Percentiles rank a stretch among this genome's conserved stretches.
Conservation (phyloP, 176 grass and related monocot species). For the Triticum turgidum region DNA sequence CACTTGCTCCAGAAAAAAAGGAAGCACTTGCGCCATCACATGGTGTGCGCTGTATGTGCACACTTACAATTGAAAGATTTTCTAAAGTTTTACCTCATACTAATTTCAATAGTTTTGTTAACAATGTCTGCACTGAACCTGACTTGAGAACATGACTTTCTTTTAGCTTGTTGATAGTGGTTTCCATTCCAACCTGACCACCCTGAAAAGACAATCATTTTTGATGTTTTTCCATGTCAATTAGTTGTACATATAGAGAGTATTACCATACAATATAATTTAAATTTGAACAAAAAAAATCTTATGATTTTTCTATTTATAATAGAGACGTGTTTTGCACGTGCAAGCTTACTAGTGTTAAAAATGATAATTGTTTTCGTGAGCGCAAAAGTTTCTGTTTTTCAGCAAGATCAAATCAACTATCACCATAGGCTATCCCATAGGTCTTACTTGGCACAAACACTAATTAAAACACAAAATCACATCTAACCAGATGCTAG, state of each 20-base stretch:
- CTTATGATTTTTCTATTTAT: too few relatives aligned
- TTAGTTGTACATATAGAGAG: background rate
- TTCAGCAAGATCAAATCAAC: too few relatives aligned
- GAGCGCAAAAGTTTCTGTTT: too few relatives aligned
- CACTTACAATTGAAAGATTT: background rate
- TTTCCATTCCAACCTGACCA: background rate
- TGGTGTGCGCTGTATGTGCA: background rate
- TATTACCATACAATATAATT: background rate
- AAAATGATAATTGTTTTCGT: too few relatives aligned
- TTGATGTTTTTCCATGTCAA: background rate
- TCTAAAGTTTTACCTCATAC: background rate
- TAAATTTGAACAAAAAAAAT: too few relatives aligned
- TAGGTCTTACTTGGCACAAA: too few relatives aligned
- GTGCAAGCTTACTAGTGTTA: too few relatives aligned
- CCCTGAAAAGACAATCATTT: background rate
- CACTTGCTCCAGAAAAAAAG: background rate
- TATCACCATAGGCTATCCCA: too few relatives aligned
- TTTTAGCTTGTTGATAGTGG: background rate
- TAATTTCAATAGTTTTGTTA: background rate
- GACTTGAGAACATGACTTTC: background rate
- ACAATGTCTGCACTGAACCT: background rate
- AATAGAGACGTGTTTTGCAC: too few relatives aligned
- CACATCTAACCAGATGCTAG: too few relatives aligned
- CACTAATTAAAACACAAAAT: too few relatives aligned
- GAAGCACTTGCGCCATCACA: background rate